These are phyloP conservation scores for Leccinum uliginosum DNA, from an alignment of 768 basidiomycete genomes.

Conservation along the genomic window DNA sequence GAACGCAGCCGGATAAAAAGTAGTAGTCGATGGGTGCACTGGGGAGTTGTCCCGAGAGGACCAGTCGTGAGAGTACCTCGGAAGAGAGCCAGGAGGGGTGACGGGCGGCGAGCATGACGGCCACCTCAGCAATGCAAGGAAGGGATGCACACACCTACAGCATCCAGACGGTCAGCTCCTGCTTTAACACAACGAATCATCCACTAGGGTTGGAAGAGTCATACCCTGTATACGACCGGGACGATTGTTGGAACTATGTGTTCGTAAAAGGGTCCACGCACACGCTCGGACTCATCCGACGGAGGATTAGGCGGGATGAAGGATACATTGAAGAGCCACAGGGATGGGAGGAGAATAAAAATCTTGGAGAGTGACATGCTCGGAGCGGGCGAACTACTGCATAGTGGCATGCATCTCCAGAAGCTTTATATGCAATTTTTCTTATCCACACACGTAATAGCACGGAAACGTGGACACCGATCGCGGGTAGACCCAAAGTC, in stretches of 20 bases:
- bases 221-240: background rate
- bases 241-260: background rate
- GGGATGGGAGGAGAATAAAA: background rate
- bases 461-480: too few species aligned
- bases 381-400: too few species aligned
- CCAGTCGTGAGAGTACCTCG: background rate
- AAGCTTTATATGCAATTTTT: too few species aligned
- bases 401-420: too few species aligned
- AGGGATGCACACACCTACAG: background rate
- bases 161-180: too few species aligned
- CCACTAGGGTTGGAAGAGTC: background rate
- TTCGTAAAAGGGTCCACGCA: background rate
- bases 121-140: background rate
- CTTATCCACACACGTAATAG: too few species aligned
- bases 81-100: background rate
- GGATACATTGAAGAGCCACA: background rate
- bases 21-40: background rate
- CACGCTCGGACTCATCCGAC: background rate
- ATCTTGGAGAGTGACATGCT: background rate
- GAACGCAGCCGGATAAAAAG: background rate
- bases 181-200: too few species aligned
- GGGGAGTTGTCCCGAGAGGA: background rate
- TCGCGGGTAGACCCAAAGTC: too few species aligned
- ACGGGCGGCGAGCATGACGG: background rate
- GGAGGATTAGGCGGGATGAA: background rate